These are phyloP conservation scores for Alternaria ethzedia DNA, from an alignment of 2,329 filamentous ascomycete species.

Conservation along the genomic window DNA sequence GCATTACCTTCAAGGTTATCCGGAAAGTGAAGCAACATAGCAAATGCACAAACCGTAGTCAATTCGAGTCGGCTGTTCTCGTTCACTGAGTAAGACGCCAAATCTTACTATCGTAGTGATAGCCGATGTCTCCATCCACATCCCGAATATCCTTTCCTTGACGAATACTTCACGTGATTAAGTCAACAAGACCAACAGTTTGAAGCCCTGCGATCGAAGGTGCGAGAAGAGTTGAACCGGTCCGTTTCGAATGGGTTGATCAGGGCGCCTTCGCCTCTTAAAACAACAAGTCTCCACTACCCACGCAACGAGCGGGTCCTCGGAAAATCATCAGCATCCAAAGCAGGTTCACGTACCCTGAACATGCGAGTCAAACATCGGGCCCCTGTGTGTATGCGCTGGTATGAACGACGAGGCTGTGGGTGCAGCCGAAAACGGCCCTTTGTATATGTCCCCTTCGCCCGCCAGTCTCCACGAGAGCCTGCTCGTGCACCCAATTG, in stretches of 20 bases:
- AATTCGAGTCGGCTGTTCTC: not conserved
- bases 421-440: slow-evolving; percentile 4
- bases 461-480: not conserved
- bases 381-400: not conserved
- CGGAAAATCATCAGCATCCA: not conserved
- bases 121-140: not conserved
- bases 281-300: not conserved
- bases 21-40: not conserved
- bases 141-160: not conserved
- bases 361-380: not conserved
- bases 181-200: not conserved
- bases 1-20: not conserved
- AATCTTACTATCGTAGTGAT: not conserved
- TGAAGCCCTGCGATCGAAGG: not conserved
- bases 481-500: not conserved
- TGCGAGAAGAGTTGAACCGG: not conserved
- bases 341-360: not conserved
- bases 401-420: not conserved
- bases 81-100: not conserved
- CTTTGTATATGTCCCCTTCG: not conserved
- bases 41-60: not conserved
- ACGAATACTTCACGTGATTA: not conserved
- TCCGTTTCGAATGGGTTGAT: not conserved
- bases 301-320: not conserved
- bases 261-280: not conserved